Base-by-base conservation (phyloP, 2,329 filamentous ascomycete species). In the Biscogniauxia mediterranea region DNA sequence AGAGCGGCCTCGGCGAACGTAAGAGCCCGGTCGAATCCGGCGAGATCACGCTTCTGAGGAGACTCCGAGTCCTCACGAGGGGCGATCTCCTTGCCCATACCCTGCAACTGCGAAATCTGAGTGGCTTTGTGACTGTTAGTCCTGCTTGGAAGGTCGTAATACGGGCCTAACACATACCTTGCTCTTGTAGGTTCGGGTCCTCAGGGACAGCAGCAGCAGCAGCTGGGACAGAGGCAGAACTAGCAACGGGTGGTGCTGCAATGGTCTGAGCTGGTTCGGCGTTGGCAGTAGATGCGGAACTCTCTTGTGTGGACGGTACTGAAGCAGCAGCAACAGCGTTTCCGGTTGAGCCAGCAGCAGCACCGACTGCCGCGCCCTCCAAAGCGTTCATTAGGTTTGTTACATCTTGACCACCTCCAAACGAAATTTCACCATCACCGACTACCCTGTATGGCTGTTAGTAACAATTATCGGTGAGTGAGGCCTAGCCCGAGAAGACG, bases 31-130 rank as follows among this genome's bases (percentile, higher is more conserved):
- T 79, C 76, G 63, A 79, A 79, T 54, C 77, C 76, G 50, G 70
- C 64, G 20, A 76, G 67, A 61, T 79, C 77, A 61, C 77, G 74
- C 66, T 77, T 78, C 57, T 67, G 66, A 42, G 69, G 66, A 19
- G 69, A 53, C 55, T 66, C 68, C 26, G 62, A 52, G 60, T 65
- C 59, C 26, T 70, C 68, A 11, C 80, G 78, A 23, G 80, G 80
- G 23, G 77, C 76, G 65, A 82, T 81, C 65, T 80, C 77, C 73
- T 81, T 82, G 67, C 79, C 79, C 73, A 81, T 77, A 28, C 79
- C 80, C 65, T 81, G 79, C 38, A 82, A 76, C 17, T 73, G 69
- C 53, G 78, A 73, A 57, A 81, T 79, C 63, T 79, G 76, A 42
- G 77, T 68, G 11, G 77, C 75, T 77, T 46, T 11, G 19, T n/a